Conservation (phyloP, 2,329 filamentous ascomycete genomes). For the Colletotrichum brevisporum region DNA sequence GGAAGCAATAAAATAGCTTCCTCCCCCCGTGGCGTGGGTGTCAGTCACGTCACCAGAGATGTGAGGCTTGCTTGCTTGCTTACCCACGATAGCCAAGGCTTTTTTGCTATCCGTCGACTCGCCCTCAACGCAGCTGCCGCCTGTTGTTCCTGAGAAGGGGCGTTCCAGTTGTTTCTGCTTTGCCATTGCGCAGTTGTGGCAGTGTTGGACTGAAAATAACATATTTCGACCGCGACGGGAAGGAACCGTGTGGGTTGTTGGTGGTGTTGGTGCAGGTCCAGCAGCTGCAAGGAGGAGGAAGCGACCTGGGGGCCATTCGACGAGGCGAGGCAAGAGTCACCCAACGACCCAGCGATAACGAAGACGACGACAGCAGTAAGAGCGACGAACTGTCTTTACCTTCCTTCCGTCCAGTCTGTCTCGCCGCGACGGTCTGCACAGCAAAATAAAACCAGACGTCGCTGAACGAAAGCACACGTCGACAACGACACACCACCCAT, state of each 20-base stretch:
- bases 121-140: background rate
- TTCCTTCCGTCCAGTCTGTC: background rate
- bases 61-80: conserved; percentile 20
- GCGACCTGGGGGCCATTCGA: conserved; percentile 9
- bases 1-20: conserved; percentile 33
- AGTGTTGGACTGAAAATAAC: conserved; percentile 5
- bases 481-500: background rate
- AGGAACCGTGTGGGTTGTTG: conserved; percentile 8
- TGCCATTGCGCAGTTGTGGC: conserved; percentile 16
- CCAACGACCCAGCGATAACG: too few relatives aligned
- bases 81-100: conserved; percentile 26
- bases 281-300: conserved; percentile 1
- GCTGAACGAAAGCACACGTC: background rate
- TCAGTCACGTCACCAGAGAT: conserved; percentile 22
- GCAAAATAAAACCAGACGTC: background rate
- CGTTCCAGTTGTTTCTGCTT: background rate
- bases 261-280: conserved; percentile 4
- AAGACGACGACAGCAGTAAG: conserved; percentile 7
- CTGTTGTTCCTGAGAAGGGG: conserved; percentile 20
- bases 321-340: too few relatives aligned
- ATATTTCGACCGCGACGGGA: conserved; percentile 1
- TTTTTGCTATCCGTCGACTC: conserved; percentile 5
- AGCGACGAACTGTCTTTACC: conserved; percentile 3
- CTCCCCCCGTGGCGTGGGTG: background rate
- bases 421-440: too few relatives aligned